Base-by-base conservation (phyloP, 2,329 filamentous ascomycete genomes). In the Colletotrichum horii region DNA sequence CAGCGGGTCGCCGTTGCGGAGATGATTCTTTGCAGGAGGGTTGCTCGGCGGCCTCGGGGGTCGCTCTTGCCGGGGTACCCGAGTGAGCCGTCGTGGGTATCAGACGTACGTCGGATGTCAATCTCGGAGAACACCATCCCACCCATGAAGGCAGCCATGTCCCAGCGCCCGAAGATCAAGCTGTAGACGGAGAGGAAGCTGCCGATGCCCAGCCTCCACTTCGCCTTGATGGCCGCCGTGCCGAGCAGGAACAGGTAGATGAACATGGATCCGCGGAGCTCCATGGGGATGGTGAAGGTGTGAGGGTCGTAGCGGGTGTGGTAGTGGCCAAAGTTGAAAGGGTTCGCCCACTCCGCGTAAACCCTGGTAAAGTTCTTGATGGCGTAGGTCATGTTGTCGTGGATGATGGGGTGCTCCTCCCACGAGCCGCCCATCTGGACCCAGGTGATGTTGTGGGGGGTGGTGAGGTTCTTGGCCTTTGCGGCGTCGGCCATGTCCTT, bases 231-330 rank as follows among this genome's bases (percentile, higher is more conserved):
- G 0, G 81, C 82, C 4, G 84, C 83, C 1, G 85, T 86, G 0
- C 81, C 85, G 0, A 86, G 80, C 4, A 86, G 80, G 77, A 85
- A 85, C 15, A 85, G 75, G 79, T 86, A 86, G 38, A 86, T 71
- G 34, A 85, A 76, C 81, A 86, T 85, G 2, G 84, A 86, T 2
- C 85, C 84, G 4, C 85, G 83, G 6, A 86, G 79, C 64, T 86
- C 85, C 81, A 86, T 85, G 3, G 85, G 85, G 24, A 86, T 86
- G 6, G 85, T 86, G 61, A 84, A 86, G 0, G 84, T 85, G 67
- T 86, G 85, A 8, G 85, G 84, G 69, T 86, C 84, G 72, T 86
- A 86, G 8, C 84, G 83, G 14, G 84, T 79, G 64, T 86, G 83
- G 56, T 85, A 84, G 34, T 84, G 82, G 8, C 81, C 81, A 64